Base-by-base conservation (phyloP, 2,329 filamentous ascomycete genomes). In the Neonectria neomacrospora region DNA sequence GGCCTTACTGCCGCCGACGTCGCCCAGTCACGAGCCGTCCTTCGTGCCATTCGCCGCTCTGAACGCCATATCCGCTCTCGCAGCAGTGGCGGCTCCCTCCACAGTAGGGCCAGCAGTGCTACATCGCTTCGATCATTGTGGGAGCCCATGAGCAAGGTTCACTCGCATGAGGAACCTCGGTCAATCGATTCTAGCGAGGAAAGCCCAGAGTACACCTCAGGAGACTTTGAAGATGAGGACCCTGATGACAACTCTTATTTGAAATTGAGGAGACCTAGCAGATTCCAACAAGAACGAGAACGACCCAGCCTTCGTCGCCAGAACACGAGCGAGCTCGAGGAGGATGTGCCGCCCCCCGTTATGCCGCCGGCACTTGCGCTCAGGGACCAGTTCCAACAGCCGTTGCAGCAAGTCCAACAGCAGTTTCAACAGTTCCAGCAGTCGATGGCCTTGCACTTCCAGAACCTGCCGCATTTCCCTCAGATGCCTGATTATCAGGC, bases 361-460 rank as follows among this genome's bases (percentile, higher is more conserved):
- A 84, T 84, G 3, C 86, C 88, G 5, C 86, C 90, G 50, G 86
- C 93, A 72, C 83, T 88, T 52, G 91, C 90, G 14, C 86, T 93
- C 79, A 88, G 90, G 71, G 91, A 94, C 58, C 91, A 94, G 61
- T 79, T 95, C 20, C 84, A 89, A 26, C 85, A 89, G 22, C 91
- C 94, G 72, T 84, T 94, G 51, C 85, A 89, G 18, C 91, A 94
- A 73, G 84, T 94, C 51, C 90, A 94, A 60, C 89, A 94, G 62
- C 89, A 94, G 62, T 85, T 94, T 71, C 92, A 94, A 73, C 89
- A 93, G 74, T 88, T 94, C 71, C 92, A 94, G 73, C 89, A 93
- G 74, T 88, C 84, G 48, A 85, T 93, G 81, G 83, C 87, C 37
- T 81, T 89, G 76, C 85, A 89, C 48, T 82, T 92, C 70, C 90